Evolutionary conservation across 331 rosid species (phyloP), one percentile per base, ranked within the genome.

Genomic region (Prunus yedoensis): DNA sequence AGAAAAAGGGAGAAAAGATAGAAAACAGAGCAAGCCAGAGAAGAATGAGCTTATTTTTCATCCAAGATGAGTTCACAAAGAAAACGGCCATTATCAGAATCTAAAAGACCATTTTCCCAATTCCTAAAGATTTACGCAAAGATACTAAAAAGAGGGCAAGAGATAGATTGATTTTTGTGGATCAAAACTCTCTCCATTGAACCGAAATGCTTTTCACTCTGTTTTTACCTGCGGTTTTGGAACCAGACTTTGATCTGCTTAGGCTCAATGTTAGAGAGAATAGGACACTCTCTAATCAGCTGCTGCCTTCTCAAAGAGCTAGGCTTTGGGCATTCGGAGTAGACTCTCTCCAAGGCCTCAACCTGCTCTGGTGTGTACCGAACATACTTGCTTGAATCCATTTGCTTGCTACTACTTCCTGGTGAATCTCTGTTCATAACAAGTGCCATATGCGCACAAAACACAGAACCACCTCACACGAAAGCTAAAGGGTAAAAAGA

Each of bases 171-270:
- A 49, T 49, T 13, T 13, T 49, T 56, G 10, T 10, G 61, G 15
- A 56, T n/a, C 61, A 21, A 56, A 8, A 21, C 57, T 52, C n/a
- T 16, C n/a, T 52, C 20, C 57, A 52, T 52, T 52, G 57, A 52
- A 52, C 43, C 43, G 18, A 49, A 49, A 49, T 49, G 53, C 43
- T 38, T 38, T 38, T 38, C 43, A 38, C 9, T 38, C 9, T 6
- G 43, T 38, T 23, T 38, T 15, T 41, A 94, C 98, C 98, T 94
- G 71, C 98, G 91, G 69, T 94, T 94, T 64, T 94, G 98, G 71
- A 94, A 94, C 98, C 98, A 94, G 49, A 94, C 98, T 90, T 94
- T 94, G 93, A 94, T 94, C 90, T 94, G 98, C 74, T 94, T 94
- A 0, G 98, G 94, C 70, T 94, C 98, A 83, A 94, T 94, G 63